Evolutionary conservation across 2,329 filamentous ascomycete species (phyloP).

Genomic region (Aaosphaeria pasadenensis): DNA sequence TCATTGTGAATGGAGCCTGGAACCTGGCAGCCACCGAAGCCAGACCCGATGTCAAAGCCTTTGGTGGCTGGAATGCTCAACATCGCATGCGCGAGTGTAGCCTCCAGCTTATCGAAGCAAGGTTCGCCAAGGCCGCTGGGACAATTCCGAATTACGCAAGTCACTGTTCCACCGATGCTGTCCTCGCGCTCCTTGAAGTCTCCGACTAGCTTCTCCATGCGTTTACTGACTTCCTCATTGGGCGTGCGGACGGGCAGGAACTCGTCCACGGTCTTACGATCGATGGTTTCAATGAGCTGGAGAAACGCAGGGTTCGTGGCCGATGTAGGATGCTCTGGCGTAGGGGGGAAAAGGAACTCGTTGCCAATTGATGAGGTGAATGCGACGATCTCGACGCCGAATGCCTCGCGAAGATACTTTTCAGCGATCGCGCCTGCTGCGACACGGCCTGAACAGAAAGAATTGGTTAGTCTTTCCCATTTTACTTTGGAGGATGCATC

Average conservation of each 20-base stretch:
- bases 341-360: conserved; percentile 73
- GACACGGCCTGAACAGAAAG: conserved; percentile 60
- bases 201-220: conserved; percentile 78
- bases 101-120: conserved; percentile 77
- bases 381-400: conserved; percentile 87
- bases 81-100: conserved; percentile 88
- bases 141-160: conserved; percentile 84
- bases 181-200: conserved; percentile 75
- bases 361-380: conserved; percentile 84
- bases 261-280: conserved; percentile 73
- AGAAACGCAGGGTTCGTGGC: conserved; percentile 79
- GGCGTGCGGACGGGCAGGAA: conserved; percentile 89
- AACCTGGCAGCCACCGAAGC: conserved; percentile 82
- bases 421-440: conserved; percentile 90
- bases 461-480: too few species aligned
- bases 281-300: conserved; percentile 67
- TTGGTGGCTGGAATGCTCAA: conserved; percentile 92
- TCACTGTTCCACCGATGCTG: conserved; percentile 92
- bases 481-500: conserved; percentile 2
- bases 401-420: conserved; percentile 78
- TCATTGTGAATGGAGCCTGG: conserved; percentile 92
- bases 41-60: conserved; percentile 92
- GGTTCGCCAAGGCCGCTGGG: conserved; percentile 89
- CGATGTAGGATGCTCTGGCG: conserved; percentile 60
- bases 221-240: conserved; percentile 57